Evolutionary conservation across 1,284 basidiomycete genomes (phyloP), one percentile per base, ranked within the genome.

Genomic region (Wolfiporia cocos): DNA sequence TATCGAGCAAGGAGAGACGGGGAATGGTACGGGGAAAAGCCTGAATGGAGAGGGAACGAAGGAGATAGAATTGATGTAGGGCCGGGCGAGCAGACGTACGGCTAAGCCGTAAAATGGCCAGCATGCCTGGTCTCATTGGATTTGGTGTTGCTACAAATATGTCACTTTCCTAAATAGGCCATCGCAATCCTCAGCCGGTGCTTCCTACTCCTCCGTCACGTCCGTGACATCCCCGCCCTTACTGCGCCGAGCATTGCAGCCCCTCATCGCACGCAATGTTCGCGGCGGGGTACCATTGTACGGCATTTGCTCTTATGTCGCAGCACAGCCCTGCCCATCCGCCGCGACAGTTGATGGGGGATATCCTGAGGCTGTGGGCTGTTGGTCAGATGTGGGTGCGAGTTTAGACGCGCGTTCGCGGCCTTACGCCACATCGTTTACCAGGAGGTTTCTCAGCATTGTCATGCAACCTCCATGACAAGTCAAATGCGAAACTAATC

Each of bases 61-160:
- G 45, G 42, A 46, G 42, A 47, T 47, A 45, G 44, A 43, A 44
- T 37, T 55, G 58, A 56, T 57, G 51, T 39, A 46, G 51, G 51
- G 56, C 55, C 50, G 57, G 53, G 49, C 50, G 54, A 52, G 54
- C 51, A 51, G 41, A 54, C 53, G 50, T 49, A 59, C 52, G 53
- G 55, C 57, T 55, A 41, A 57, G 57, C 57, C 58, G 58, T 54
- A 58, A 58, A 54, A 54, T 55, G 54, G 52, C 54, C 56, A 56
- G 54, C 54, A 51, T 58, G 50, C 55, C 53, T 48, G 51, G 57
- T 55, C 53, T 56, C 57, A 55, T 58, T 56, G 54, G 54, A 59
- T 60, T 59, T 57, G 54, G 55, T 60, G 50, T 55, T 52, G 55
- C 53, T 56, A 58, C 57, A 58, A 58, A 58, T 58, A 58, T 58